Conservation (phyloP, 441 rosid genomes). For the Pelargonium cotyledonis region DNA sequence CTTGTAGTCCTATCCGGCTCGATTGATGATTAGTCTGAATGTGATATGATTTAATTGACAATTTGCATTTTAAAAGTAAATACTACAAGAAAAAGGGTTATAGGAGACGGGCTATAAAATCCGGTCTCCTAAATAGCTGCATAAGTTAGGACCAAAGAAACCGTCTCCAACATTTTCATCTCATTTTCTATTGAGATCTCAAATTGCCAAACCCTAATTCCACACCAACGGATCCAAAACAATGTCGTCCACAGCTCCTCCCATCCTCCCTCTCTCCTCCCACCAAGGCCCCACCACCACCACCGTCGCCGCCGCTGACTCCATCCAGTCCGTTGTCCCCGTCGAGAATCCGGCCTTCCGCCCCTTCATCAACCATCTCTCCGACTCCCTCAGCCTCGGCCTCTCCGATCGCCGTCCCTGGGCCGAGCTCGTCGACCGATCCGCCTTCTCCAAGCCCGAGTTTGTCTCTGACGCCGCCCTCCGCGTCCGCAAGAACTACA, state of each 20-base stretch:
- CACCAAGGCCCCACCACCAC: background rate
- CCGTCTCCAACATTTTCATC: too few species aligned
- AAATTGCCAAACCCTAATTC: background rate
- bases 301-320: background rate
- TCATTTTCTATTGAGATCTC: too few species aligned
- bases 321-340: background rate
- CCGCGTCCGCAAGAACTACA: constrained; percentile 14
- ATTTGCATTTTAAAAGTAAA: too few species aligned
- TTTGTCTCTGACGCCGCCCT: constrained; percentile 16
- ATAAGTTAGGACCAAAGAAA: too few species aligned
- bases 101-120: too few species aligned
- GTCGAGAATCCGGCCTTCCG: constrained; percentile 1
- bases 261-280: constrained; percentile 10
- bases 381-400: background rate
- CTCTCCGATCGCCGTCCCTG: constrained; percentile 16
- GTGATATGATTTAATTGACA: too few species aligned
- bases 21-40: too few species aligned
- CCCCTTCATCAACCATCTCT: constrained; percentile 6
- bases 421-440: constrained; percentile 15
- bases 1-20: too few species aligned
- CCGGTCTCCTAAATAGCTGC: too few species aligned
- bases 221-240: background rate
- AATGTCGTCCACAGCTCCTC: constrained; percentile 11
- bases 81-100: too few species aligned
- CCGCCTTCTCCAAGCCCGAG: constrained; percentile 17